These are phyloP conservation scores for Mucor sp. DNA, from an alignment of 371 early-diverging fungal species.

Conservation along the genomic window DNA sequence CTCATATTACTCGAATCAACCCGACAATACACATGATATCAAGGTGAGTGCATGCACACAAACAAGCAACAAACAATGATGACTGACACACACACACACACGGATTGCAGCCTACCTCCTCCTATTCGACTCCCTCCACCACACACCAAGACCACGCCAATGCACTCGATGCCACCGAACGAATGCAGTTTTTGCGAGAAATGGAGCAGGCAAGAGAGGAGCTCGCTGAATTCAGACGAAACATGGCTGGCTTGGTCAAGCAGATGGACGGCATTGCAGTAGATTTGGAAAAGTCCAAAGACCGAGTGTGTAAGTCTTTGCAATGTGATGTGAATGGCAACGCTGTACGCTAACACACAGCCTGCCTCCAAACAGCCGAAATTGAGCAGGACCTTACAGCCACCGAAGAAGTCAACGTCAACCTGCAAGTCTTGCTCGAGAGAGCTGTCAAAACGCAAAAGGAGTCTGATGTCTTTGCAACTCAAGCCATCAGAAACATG, in stretches of 20 bases:
- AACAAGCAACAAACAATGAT: not conserved
- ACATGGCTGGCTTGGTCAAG: constrained; percentile 54
- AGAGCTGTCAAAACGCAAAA: constrained; percentile 58
- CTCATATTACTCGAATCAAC: constrained; percentile 1
- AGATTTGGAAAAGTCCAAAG: constrained; percentile 49
- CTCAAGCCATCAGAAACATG: constrained; percentile 56
- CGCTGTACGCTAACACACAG: not conserved
- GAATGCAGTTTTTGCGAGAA: constrained; percentile 33
- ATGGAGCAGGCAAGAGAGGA: constrained; percentile 55
- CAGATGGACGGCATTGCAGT: constrained; percentile 61
- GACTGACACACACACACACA: not conserved
- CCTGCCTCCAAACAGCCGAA: constrained; percentile 30
- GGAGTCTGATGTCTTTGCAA: constrained; percentile 55
- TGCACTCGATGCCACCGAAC: constrained; percentile 20
- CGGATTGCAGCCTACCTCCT: constrained; percentile 11
- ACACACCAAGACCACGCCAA: constrained; percentile 1
- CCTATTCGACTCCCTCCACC: constrained; percentile 22
- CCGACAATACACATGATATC: not conserved
- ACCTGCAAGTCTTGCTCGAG: constrained; percentile 57
- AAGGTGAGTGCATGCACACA: not conserved
- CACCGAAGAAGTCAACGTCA: constrained; percentile 63
- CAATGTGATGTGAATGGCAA: not conserved
- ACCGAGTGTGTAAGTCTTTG: constrained; percentile 35
- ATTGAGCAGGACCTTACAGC: constrained; percentile 59
- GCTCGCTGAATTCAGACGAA: constrained; percentile 52